Evolutionary conservation across 83 land plant genomes (phyloP).

Genomic region (Picea engelmannii): DNA sequence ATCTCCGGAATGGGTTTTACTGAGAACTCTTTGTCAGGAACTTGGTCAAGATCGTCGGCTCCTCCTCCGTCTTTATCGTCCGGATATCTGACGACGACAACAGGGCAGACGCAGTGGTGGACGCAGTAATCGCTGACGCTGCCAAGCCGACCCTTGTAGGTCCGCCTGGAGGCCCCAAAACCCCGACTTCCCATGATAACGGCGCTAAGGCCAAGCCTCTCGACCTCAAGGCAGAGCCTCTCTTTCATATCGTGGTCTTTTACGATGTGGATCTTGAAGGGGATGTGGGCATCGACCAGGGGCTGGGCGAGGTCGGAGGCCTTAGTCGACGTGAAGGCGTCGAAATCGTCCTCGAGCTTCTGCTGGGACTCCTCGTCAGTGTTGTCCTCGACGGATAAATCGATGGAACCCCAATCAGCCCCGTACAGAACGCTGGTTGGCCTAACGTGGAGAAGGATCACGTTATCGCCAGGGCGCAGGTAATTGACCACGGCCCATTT

Average conservation of each 20-base stretch:
- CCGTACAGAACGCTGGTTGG: conserved; percentile 84
- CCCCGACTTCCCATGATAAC: conserved; percentile 94
- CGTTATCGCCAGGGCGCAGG: conserved; percentile 77
- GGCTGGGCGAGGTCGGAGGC: conserved; percentile 76
- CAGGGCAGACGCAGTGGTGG: conserved; percentile 93
- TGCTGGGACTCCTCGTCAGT: conserved; percentile 44
- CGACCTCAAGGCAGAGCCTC: conserved; percentile 84
- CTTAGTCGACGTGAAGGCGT: conserved; percentile 74
- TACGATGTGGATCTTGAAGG: conserved; percentile 88
- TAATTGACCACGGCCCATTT: conserved; percentile 88
- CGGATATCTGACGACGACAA: conserved; percentile 79
- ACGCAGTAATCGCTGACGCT: conserved; percentile 96
- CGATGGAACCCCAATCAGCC: conserved; percentile 75
- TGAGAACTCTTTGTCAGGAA: conserved; percentile 15
- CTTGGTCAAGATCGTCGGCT: background rate
- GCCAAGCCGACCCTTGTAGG: conserved; percentile 68
- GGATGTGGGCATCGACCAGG: conserved; percentile 69
- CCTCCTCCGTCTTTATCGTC: conserved; percentile 37
- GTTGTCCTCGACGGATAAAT: conserved; percentile 17
- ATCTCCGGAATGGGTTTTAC: conserved; percentile 17
- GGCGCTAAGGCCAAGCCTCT: conserved; percentile 78
- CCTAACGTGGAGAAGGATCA: conserved; percentile 78
- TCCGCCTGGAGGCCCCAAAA: conserved; percentile 70
- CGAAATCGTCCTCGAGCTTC: conserved; percentile 79
- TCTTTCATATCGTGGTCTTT: conserved; percentile 98